phyloP scores from a whole-genome alignment of 225 moss, liverwort and hornwort species.

The Physcomitrellopsis africana region DNA sequence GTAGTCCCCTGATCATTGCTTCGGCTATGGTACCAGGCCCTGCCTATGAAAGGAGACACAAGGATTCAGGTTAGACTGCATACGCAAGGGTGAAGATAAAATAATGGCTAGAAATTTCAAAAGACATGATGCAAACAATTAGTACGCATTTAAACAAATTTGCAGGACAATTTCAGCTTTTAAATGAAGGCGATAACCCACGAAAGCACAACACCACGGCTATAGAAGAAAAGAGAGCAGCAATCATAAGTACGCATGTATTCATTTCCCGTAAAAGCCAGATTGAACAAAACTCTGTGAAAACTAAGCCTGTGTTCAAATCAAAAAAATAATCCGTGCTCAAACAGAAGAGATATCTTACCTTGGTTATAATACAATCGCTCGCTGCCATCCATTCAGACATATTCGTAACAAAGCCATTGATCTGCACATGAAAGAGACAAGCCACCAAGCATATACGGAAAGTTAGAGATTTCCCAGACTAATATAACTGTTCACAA shows the following conservation, averaged over 20 bases:
- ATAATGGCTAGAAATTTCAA: background rate
- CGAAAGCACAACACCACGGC: conserved; percentile 4
- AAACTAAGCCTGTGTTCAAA: background rate
- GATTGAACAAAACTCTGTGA: no score
- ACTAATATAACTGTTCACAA: no score
- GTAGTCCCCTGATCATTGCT: conserved; percentile 87
- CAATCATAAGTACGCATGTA: no score
- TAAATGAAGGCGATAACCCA: background rate
- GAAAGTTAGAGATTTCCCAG: background rate
- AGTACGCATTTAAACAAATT: no score
- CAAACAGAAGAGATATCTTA: conserved; percentile 19
- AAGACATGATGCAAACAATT: background rate
- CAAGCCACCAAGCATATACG: background rate
- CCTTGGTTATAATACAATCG: conserved; percentile 95
- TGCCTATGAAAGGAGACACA: conserved; percentile 60
- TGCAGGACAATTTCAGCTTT: background rate
- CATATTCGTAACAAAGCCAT: conserved; percentile 97
- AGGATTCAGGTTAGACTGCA: conserved; percentile 24
- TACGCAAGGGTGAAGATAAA: background rate
- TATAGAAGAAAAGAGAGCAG: background rate
- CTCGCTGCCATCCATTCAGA: conserved; percentile 97
- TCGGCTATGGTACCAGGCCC: conserved; percentile 98
- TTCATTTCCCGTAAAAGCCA: background rate
- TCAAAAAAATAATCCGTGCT: background rate
- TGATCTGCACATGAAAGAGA: conserved; percentile 58